Conservation (phyloP, 2,329 filamentous ascomycete genomes). For the Mycosphaerella sp. region DNA sequence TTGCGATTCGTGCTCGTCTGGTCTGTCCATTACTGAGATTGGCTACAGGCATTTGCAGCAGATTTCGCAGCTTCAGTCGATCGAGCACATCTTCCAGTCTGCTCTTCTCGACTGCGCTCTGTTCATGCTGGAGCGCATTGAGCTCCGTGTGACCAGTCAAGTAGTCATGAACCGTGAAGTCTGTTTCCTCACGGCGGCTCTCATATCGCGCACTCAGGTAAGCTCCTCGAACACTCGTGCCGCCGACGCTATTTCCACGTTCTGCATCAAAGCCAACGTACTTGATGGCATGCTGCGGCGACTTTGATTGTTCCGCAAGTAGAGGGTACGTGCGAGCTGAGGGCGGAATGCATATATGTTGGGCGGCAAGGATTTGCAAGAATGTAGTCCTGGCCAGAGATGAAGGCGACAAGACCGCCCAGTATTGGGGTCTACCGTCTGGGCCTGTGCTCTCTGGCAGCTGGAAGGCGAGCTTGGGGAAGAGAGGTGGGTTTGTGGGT, state of each 20-base stretch:
- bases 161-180: slow-evolving; percentile 78
- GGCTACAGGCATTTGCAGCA: slow-evolving; percentile 75
- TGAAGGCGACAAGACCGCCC: slow-evolving; percentile 78
- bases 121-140: slow-evolving; percentile 59
- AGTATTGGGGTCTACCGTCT: slow-evolving; percentile 50
- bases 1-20: slow-evolving; percentile 77
- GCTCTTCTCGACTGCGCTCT: slow-evolving; percentile 38
- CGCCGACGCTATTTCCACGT: slow-evolving; percentile 48
- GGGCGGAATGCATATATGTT: slow-evolving; percentile 69
- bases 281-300: slow-evolving; percentile 64
- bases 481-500: slow-evolving; percentile 37
- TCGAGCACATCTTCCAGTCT: slow-evolving; percentile 58
- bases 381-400: slow-evolving; percentile 76
- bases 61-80: slow-evolving; percentile 61
- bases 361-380: slow-evolving; percentile 69
- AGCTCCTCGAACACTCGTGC: slow-evolving; percentile 59
- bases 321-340: slow-evolving; percentile 72
- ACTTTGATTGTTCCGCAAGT: slow-evolving; percentile 53
- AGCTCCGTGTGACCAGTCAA: slow-evolving; percentile 75
- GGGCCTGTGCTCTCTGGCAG: slow-evolving; percentile 44
- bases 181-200: slow-evolving; percentile 74
- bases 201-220: slow-evolving; percentile 91
- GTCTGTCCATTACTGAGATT: slow-evolving; percentile 94
- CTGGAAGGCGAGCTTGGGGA: slow-evolving; percentile 63
- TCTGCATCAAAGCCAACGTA: slow-evolving; percentile 89